These are phyloP conservation scores for Coemansia sp. DNA, from an alignment of 192 early-diverging fungal species.

Conservation along the genomic window DNA sequence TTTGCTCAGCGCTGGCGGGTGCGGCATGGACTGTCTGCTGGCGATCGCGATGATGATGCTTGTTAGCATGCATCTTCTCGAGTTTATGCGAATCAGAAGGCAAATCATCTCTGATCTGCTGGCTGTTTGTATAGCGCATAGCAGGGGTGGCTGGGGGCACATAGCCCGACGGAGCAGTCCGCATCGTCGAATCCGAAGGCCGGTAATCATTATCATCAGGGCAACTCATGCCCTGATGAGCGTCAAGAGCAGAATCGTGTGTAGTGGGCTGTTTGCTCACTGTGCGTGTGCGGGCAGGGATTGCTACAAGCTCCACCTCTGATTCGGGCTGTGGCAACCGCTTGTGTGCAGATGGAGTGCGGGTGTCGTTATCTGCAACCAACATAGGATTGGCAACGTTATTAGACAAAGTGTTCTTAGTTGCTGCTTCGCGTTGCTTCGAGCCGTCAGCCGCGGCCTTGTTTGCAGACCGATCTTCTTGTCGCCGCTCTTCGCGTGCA, in stretches of 20 bases:
- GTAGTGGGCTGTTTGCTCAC: conserved; percentile 4
- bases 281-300: conserved; percentile 17
- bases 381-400: neutral
- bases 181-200: neutral
- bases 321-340: neutral
- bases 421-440: neutral
- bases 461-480: conserved; percentile 32
- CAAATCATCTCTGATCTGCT: neutral
- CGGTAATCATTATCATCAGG: neutral
- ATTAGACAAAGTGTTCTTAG: neutral
- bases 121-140: neutral
- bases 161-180: neutral
- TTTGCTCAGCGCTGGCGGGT: conserved; percentile 1
- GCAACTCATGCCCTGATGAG: neutral
- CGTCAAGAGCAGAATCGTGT: conserved; percentile 7
- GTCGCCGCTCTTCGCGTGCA: conserved; percentile 42
- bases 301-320: neutral
- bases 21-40: neutral
- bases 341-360: neutral
- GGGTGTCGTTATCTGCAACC: neutral
- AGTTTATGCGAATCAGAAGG: neutral
- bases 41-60: conserved; percentile 12
- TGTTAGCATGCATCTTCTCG: neutral
- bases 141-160: conserved; percentile 1
- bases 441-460: neutral